phyloP scores from a whole-genome alignment of 2,329 filamentous ascomycete genomes.

The Pseudopyrenochaeta lycopersici region DNA sequence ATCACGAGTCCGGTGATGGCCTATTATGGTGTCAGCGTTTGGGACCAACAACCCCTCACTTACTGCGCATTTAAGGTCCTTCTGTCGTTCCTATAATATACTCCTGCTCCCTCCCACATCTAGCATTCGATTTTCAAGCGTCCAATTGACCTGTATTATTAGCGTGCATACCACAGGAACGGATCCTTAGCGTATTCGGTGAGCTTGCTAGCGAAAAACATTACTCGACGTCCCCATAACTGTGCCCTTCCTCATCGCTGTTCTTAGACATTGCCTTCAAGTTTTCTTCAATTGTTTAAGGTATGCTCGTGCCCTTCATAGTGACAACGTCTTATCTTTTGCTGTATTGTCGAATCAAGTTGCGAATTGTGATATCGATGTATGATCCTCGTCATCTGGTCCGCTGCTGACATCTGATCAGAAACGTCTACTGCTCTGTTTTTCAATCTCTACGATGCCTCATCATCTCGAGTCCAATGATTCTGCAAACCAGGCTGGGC shows the following conservation, averaged over 20 bases:
- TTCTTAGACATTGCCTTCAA: not conserved
- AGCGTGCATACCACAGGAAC: not conserved
- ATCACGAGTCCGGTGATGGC: conserved; percentile 1
- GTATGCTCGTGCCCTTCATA: not conserved
- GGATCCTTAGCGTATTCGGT: not conserved
- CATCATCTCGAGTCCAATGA: conserved; percentile 13
- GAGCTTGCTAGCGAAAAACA: not conserved
- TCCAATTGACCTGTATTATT: not conserved
- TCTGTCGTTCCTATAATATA: not conserved
- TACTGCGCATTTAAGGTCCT: not conserved
- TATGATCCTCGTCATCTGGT: no score
- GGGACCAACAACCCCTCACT: not conserved
- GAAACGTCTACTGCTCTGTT: not conserved
- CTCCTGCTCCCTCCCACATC: not conserved
- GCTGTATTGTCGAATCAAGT: not conserved
- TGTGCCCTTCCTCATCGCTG: not conserved
- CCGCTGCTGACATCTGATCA: not conserved
- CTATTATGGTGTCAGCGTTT: not conserved
- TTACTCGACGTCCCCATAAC: not conserved
- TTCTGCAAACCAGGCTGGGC: conserved; percentile 8
- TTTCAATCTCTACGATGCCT: conserved; percentile 1
- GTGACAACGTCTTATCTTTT: conserved; percentile 2
- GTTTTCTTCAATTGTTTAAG: not conserved
- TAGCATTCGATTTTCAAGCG: not conserved
- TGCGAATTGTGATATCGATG: not conserved